Percentiles rank a stretch among this genome's conserved stretches.
These are phyloP conservation scores for Suillus americanus DNA, from an alignment of 768 basidiomycete genomes.

Conservation along the genomic window DNA sequence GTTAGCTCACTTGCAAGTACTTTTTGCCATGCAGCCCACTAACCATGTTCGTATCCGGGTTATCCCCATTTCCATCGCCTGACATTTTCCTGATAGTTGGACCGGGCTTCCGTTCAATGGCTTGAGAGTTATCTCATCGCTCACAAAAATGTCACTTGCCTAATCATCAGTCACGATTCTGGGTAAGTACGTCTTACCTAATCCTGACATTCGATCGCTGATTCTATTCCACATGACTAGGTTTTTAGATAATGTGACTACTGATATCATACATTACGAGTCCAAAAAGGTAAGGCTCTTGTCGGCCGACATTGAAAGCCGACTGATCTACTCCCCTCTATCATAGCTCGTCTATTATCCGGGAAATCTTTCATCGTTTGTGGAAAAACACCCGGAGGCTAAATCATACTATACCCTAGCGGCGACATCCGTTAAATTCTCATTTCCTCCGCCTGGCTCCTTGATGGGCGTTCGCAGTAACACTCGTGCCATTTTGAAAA, in stretches of 20 bases:
- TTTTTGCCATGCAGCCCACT: conserved; percentile 61
- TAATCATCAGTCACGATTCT: conserved; percentile 97
- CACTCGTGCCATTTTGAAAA: conserved; percentile 93
- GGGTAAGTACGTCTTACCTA: conserved; percentile 51
- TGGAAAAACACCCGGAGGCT: conserved; percentile 87
- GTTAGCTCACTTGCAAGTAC: conserved; percentile 4
- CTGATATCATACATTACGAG: conserved; percentile 98
- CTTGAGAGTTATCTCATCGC: conserved; percentile 83
- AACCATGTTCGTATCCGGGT: conserved; percentile 68
- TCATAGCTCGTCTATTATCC: conserved; percentile 86
- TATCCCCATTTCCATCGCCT: conserved; percentile 19
- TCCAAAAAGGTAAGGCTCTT: conserved; percentile 67
- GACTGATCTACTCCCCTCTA: conserved; percentile 14
- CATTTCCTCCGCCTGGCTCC: conserved; percentile 93
- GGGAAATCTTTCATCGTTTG: conserved; percentile 90
- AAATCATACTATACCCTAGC: conserved; percentile 96
- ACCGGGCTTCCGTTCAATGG: conserved; percentile 86
- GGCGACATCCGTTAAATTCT: conserved; percentile 90
- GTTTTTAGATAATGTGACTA: conserved; percentile 93
- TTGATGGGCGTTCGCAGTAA: conserved; percentile 97
- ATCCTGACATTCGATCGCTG: conserved; percentile 7
- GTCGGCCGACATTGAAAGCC: conserved; percentile 17
- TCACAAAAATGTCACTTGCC: conserved; percentile 82
- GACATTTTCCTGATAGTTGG: conserved; percentile 49
- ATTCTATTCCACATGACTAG: conserved; percentile 35